Base-by-base conservation (phyloP, 1,139 yeast genomes). In the Taphrina wiesneri region DNA sequence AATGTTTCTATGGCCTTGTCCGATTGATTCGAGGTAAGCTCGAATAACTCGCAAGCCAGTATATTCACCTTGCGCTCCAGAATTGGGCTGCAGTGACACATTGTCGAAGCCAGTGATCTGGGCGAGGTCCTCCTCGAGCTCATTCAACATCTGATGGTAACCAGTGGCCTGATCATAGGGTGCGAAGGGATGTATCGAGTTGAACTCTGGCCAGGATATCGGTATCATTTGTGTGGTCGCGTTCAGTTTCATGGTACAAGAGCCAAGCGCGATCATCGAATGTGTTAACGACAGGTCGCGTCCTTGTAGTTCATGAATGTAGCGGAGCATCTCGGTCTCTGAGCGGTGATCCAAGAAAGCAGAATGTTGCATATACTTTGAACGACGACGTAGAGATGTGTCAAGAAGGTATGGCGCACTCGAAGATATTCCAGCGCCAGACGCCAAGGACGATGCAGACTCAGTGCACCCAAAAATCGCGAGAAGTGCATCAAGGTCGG, bases 21-120 rank as follows among this genome's bases (percentile, higher is more conserved):
- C 96, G 66, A 80, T 82, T 39, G 88, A 80, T 70, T 85, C 85
- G 73, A 88, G 85, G 76, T 90, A 93, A 62, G 88, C 85, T 73
- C 86, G 84, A 72, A 93, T 93, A 66, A 91, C 90, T 67, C 96
- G 85, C 70, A 93, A 82, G 45, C 99, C 99, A 30, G 98, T 86
- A 78, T 88, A 93, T 78, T 93, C 99, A 77, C 99, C 99, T 78
- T 92, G 97, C 51, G 99, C 99, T 72, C 99, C 99, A 56, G 97
- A 90, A 77, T 93, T 93, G 70, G 99, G 99, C 86, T 91, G 96
- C 68, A 90, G 80, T 5, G 97, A 89, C 26, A 96, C 88, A 53
- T 91, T 95, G 70, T 86, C 90, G 74, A 93, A 90, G 0, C 98
- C 98, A n/a, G 99, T 93, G 70, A 93, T 92, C 71, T 88, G 91